A percentile compares a stretch with the other conserved stretches of the same genome.
Conservation (phyloP, 192 early-diverging fungal species). For the Globomyces pollinis-pini region DNA sequence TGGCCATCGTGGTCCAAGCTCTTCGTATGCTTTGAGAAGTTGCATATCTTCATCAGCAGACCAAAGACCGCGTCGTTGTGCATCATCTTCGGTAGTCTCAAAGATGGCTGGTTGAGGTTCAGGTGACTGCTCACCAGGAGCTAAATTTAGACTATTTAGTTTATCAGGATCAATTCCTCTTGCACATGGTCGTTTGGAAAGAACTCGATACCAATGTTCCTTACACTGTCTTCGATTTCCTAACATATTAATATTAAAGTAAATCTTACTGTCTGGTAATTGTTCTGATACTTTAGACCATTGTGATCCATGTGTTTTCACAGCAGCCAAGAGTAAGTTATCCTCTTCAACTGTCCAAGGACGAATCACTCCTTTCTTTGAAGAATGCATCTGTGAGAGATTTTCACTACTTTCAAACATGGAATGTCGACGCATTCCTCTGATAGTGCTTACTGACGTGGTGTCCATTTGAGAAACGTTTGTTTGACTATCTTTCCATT, state of each 20-base stretch:
- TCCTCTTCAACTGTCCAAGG: slow-evolving; percentile 19
- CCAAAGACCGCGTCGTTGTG: slow-evolving; percentile 15
- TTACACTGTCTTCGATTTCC: slow-evolving; percentile 29
- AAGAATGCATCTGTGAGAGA: not conserved
- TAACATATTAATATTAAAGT: slow-evolving; percentile 5
- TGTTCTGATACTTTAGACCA: slow-evolving; percentile 9
- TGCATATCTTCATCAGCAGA: slow-evolving; percentile 22
- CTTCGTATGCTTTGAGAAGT: slow-evolving; percentile 15
- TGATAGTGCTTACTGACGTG: not conserved
- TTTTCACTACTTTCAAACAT: not conserved
- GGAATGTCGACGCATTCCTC: slow-evolving; percentile 10
- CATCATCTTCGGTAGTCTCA: not conserved
- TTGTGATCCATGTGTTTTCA: slow-evolving; percentile 1
- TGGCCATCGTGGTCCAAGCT: slow-evolving; percentile 7
- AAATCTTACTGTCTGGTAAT: not conserved
- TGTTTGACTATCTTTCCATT: not conserved
- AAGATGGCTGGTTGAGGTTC: not conserved
- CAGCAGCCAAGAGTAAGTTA: slow-evolving; percentile 5
- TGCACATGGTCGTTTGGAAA: slow-evolving; percentile 17
- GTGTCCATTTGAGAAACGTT: not conserved
- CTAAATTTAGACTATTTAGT: slow-evolving; percentile 1
- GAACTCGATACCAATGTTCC: slow-evolving; percentile 29
- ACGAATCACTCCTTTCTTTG: slow-evolving; percentile 16
- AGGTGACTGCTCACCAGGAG: not conserved
- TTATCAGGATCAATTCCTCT: slow-evolving; percentile 11